Conservation (phyloP, 1,284 basidiomycete genomes). For the Anthracocystis walkeri region DNA sequence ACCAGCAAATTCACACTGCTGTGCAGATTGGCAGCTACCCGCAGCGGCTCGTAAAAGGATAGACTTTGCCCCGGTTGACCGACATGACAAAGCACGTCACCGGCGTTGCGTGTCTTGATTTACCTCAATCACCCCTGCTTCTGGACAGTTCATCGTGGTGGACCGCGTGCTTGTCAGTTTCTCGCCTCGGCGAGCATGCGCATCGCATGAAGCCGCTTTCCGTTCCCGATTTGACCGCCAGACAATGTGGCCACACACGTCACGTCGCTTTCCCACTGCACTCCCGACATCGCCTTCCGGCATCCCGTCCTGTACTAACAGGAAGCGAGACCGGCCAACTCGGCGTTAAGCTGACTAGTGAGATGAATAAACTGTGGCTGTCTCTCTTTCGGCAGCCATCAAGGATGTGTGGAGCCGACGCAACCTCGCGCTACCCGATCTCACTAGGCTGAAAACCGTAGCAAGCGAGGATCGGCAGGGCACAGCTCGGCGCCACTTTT, state of each 20-base stretch:
- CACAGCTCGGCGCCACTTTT: slow-evolving; percentile 10
- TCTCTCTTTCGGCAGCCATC: neutral
- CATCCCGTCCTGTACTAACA: no score
- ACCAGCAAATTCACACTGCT: neutral
- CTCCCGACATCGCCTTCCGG: no score
- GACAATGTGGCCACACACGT: no score
- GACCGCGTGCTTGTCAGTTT: slow-evolving; percentile 8
- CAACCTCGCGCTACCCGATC: neutral
- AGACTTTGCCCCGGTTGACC: neutral
- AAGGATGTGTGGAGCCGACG: neutral
- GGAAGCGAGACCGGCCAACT: no score
- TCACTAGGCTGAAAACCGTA: neutral
- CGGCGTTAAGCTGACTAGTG: no score
- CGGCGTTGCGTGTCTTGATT: neutral
- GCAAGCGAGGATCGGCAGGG: slow-evolving; percentile 26
- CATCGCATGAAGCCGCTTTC: slow-evolving; percentile 18
- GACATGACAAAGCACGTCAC: neutral
- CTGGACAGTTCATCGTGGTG: neutral
- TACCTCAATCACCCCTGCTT: neutral
- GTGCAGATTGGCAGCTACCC: neutral
- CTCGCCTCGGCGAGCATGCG: slow-evolving; percentile 21
- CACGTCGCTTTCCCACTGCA: no score
- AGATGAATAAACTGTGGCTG: neutral
- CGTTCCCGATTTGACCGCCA: slow-evolving; percentile 5
- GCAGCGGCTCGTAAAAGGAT: neutral